Base-by-base conservation (phyloP, 2,329 filamentous ascomycete genomes). In the Colletotrichum caudatum region DNA sequence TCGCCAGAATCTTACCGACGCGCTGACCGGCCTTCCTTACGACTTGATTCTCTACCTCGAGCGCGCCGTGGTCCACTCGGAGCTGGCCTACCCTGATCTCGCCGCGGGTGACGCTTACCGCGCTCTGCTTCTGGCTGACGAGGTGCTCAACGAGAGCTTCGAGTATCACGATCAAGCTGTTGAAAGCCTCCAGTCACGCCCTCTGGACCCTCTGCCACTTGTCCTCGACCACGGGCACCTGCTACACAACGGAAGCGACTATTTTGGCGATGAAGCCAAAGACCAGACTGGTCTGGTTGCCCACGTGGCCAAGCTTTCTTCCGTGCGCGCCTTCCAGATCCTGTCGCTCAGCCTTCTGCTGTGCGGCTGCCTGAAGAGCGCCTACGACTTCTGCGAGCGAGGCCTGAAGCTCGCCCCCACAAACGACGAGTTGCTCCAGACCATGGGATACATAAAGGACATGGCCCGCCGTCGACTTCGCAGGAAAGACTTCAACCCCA, bases 101-200 rank as follows among this genome's bases (percentile, higher is more conserved):
- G 94, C 94, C 6, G 91, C 92, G 14, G 94, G 94, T 44, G 95
- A 98, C 84, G 94, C 94, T 6, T 98, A 98, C 80, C 92, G 93
- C 66, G 94, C 95, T 1, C 86, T 98, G n/a, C 88, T 97, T 5
- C 84, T 99, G 58, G 88, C 93, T 20, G 95, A 98, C 78, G 94
- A 96, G 75, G 88, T 94, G 46, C 82, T 87, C 74, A 91, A 96
- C 67, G 93, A 95, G 73, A 88, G 89, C 50, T 95, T 93, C 75
- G 94, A 98, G 80, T 97, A 94, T 77, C 92, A 96, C 78, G 90
- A 94, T 20, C 83, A 88, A 75, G 91, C 91, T 11, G 75, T 86
- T 8, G 87, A 89, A 63, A 84, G 87, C 12, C 80, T 92, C 59
- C 78, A 83, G 71, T 76, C 80, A 66, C 82, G 83, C 76, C 74